Conservation (phyloP, 768 basidiomycete species). For the Harrya chromipes region DNA sequence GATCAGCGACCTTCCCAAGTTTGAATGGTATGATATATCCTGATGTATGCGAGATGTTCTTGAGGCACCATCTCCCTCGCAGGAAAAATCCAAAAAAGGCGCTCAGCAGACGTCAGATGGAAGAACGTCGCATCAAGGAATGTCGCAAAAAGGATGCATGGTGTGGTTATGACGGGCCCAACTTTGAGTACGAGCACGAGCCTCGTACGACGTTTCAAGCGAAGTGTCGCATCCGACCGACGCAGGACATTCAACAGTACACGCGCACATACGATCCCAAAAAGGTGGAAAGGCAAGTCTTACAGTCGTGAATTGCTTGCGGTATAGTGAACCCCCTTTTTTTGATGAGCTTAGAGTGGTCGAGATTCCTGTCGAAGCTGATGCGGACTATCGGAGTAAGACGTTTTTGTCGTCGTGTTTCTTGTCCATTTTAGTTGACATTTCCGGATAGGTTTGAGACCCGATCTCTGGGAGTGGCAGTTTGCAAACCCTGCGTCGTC, state of each 20-base stretch:
- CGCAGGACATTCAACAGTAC: constrained; percentile 62
- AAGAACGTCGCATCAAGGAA: constrained; percentile 29
- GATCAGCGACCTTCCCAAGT: constrained; percentile 66
- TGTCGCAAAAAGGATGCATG: constrained; percentile 35
- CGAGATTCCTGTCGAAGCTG: constrained; percentile 50
- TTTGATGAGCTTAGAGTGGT: constrained; percentile 43
- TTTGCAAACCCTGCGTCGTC: constrained; percentile 57
- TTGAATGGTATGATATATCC: constrained; percentile 59
- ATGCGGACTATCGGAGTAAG: constrained; percentile 67
- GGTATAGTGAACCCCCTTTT: constrained; percentile 5
- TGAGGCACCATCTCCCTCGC: not conserved
- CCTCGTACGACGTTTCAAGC: constrained; percentile 44
- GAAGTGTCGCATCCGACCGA: constrained; percentile 42
- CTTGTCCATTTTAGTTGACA: not conserved
- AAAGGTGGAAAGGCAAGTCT: constrained; percentile 56
- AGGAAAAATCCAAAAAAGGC: constrained; percentile 25
- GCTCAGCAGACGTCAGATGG: constrained; percentile 13
- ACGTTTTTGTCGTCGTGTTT: not conserved
- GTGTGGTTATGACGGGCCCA: constrained; percentile 32
- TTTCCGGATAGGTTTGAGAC: constrained; percentile 29
- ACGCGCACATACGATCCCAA: constrained; percentile 50
- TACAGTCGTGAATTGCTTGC: not conserved
- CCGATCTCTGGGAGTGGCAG: constrained; percentile 57
- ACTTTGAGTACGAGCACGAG: constrained; percentile 32
- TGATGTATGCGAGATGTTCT: not conserved